phyloP scores from a whole-genome alignment of 75 land plant genomes.

The Cryptomeria japonica region DNA sequence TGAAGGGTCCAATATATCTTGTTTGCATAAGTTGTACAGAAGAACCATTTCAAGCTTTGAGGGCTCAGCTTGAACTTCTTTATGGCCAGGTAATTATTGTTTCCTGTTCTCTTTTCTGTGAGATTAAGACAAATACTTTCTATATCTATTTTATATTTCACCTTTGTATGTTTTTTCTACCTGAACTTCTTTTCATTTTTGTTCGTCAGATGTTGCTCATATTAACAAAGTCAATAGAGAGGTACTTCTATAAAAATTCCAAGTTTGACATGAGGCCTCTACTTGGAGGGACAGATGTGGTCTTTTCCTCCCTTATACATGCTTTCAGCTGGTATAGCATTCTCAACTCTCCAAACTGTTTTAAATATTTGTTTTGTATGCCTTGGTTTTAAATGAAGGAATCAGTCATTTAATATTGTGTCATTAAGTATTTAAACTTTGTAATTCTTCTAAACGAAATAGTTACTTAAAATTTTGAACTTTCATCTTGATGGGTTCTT shows the following conservation, averaged over 20 bases:
- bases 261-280: slow-evolving; percentile 55
- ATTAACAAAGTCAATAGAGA: slow-evolving; percentile 50
- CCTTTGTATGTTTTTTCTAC: neutral
- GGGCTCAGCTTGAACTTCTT: slow-evolving; percentile 44
- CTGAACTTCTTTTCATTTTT: neutral
- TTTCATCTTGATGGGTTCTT: neutral
- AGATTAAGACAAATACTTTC: neutral
- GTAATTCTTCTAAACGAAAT: neutral
- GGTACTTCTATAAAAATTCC: slow-evolving; percentile 50
- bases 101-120: too few relatives aligned
- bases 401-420: neutral
- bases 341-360: neutral
- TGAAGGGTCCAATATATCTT: slow-evolving; percentile 52
- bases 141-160: neutral
- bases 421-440: neutral
- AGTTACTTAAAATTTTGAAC: neutral
- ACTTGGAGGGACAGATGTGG: slow-evolving; percentile 52
- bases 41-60: slow-evolving; percentile 42
- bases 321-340: slow-evolving; percentile 51
- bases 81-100: slow-evolving; percentile 37
- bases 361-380: neutral
- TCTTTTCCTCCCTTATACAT: slow-evolving; percentile 49
- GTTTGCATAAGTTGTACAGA: slow-evolving; percentile 51
- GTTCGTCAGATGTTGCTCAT: slow-evolving; percentile 40
- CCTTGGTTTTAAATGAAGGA: neutral